Conservation (phyloP, 495 filamentous ascomycete genomes). For the Penicillium chermesinum region DNA sequence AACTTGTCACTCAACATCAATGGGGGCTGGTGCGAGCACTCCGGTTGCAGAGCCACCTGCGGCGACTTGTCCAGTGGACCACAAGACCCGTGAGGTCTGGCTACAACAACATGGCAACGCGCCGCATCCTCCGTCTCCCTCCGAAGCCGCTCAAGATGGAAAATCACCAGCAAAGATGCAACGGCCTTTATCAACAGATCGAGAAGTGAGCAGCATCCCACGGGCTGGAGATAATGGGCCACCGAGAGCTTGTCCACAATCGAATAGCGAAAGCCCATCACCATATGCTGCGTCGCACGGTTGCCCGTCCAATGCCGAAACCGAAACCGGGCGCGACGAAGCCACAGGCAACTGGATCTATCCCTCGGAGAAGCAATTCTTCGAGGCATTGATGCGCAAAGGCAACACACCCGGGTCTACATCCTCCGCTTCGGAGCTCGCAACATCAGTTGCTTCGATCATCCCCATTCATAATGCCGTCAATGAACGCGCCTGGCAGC, state of each 20-base stretch:
- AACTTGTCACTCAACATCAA: constrained; percentile 8
- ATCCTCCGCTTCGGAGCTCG: constrained; percentile 38
- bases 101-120: constrained; percentile 47
- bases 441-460: constrained; percentile 75
- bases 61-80: constrained; percentile 76
- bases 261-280: constrained; percentile 24
- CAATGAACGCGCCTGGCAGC: constrained; percentile 80
- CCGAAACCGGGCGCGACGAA: constrained; percentile 61
- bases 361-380: constrained; percentile 92
- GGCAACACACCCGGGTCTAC: constrained; percentile 42
- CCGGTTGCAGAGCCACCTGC: constrained; percentile 28
- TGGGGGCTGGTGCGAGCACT: constrained; percentile 43
- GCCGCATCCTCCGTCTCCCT: constrained; percentile 28
- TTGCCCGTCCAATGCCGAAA: constrained; percentile 61
- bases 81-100: constrained; percentile 80
- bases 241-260: constrained; percentile 26
- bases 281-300: constrained; percentile 38
- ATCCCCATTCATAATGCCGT: constrained; percentile 98
- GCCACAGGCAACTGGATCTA: constrained; percentile 88
- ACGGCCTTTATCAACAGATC: constrained; percentile 48
- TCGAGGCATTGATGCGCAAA: constrained; percentile 89
- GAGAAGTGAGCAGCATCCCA: constrained; percentile 80
- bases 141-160: constrained; percentile 24
- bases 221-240: constrained; percentile 47
- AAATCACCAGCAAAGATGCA: constrained; percentile 36